Evolutionary conservation across 495 filamentous ascomycete genomes (phyloP), one percentile per base, ranked within the genome.

Genomic region (Cercophora samala): DNA sequence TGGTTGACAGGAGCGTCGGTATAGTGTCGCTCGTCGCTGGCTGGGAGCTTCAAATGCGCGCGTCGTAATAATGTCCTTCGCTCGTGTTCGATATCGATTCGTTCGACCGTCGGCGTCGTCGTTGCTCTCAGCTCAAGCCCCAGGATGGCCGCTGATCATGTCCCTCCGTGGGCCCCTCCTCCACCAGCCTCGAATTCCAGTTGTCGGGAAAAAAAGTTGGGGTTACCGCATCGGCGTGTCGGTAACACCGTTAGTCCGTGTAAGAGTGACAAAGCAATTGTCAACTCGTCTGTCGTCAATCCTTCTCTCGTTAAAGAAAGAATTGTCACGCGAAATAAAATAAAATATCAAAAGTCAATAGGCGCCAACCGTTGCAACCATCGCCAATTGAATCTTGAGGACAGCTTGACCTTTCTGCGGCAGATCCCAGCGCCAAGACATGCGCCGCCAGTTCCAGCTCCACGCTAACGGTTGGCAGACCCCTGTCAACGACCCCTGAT

Each of bases 401-500:
- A 71, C 69, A 71, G 69, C 69, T 71, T 71, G 69, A 71, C 69
- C 66, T 46, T 46, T 46, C 37, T 46, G 37, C 11, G 11, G 37
- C 37, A 46, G 37, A 46, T 46, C 11, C 37, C 37, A 46, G 37
- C 15, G 37, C 37, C 37, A 46, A 46, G 37, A 9, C 37, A 46
- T 46, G 37, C 37, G 37, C 37, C 13, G 37, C 37, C 37, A 46
- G 37, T 46, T 46, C 37, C 37, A 46, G 37, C 11, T 46, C 37
- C 37, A 46, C 37, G 37, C 37, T 46, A 46, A 46, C 37, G 37
- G 37, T 46, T 46, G 37, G 37, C 37, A 46, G 37, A 46, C 37
- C 37, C 37, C 37, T 46, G 37, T 46, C 37, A 46, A 9, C 15
- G 13, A 46, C 37, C 37, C 37, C 37, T 46, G 37, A 17, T 46